A percentile compares a stretch with the other conserved stretches of the same genome.
These are phyloP conservation scores for Aquanectria penicillioides DNA, from an alignment of 2,329 filamentous ascomycete genomes.

Conservation along the genomic window DNA sequence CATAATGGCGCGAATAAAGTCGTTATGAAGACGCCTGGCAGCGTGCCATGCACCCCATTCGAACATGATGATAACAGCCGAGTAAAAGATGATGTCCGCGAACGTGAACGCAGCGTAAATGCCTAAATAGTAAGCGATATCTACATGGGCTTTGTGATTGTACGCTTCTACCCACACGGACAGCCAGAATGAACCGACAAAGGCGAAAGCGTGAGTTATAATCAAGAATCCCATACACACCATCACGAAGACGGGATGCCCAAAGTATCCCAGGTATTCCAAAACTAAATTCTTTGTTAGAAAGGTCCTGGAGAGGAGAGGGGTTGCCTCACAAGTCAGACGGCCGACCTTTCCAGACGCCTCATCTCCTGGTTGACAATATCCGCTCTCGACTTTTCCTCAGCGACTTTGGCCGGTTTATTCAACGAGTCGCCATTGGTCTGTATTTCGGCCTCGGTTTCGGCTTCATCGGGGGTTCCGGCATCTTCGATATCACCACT, in stretches of 20 bases:
- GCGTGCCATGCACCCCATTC: conserved; percentile 67
- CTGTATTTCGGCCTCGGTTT: conserved; percentile 43
- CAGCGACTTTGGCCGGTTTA: conserved; percentile 45
- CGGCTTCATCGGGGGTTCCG: conserved; percentile 34
- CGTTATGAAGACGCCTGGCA: conserved; percentile 61
- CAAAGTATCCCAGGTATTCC: conserved; percentile 63
- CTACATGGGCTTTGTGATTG: conserved; percentile 52
- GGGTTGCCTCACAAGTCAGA: conserved; percentile 51
- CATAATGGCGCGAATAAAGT: conserved; percentile 63
- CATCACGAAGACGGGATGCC: conserved; percentile 55
- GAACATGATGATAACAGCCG: conserved; percentile 56
- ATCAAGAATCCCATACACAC: conserved; percentile 52
- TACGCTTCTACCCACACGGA: conserved; percentile 65
- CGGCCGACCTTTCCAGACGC: conserved; percentile 57
- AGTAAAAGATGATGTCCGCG: conserved; percentile 54
- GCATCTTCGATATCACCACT: conserved; percentile 49
- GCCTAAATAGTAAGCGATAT: conserved; percentile 62
- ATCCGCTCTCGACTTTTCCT: conserved; percentile 51
- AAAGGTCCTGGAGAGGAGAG: background rate
- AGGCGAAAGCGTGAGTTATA: conserved; percentile 53
- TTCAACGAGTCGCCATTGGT: conserved; percentile 43
- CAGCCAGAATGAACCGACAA: conserved; percentile 59
- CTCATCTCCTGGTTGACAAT: conserved; percentile 59
- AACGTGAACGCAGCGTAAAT: conserved; percentile 61
- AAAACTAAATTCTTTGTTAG: conserved; percentile 47